A percentile compares a stretch with the other conserved stretches of the same genome.
Conservation (phyloP, 441 rosid genomes). For the Adansonia madagascariensis region DNA sequence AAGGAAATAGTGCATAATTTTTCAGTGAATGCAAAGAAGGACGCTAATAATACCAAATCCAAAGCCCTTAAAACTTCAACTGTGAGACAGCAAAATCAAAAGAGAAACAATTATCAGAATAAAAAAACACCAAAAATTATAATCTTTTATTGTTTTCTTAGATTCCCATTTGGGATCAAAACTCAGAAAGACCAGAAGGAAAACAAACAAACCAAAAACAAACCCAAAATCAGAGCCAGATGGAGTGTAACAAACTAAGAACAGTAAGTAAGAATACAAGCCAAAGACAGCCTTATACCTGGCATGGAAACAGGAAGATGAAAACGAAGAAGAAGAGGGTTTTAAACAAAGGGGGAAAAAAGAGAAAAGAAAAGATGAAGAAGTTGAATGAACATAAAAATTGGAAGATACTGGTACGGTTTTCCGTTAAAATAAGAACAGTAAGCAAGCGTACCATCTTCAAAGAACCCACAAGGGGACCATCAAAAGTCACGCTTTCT, state of each 20-base stretch:
- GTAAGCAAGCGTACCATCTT: conserved; percentile 34
- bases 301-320: conserved; percentile 1
- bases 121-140: background rate
- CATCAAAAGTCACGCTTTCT: conserved; percentile 53
- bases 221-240: conserved; percentile 6
- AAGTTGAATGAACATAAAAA: conserved; percentile 16
- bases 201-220: background rate
- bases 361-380: background rate
- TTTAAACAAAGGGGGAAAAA: background rate
- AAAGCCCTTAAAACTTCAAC: background rate
- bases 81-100: background rate
- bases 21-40: background rate
- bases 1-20: background rate
- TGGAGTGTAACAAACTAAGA: background rate
- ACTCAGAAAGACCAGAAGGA: background rate
- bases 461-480: conserved; percentile 34
- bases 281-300: background rate
- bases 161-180: background rate
- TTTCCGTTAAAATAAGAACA: conserved; percentile 44
- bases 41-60: background rate
- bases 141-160: background rate
- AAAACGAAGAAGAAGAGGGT: background rate
- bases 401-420: conserved; percentile 25
- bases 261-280: background rate
- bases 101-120: background rate